Base-by-base conservation (phyloP, 345 rosid genomes). In the Citrus inodora region DNA sequence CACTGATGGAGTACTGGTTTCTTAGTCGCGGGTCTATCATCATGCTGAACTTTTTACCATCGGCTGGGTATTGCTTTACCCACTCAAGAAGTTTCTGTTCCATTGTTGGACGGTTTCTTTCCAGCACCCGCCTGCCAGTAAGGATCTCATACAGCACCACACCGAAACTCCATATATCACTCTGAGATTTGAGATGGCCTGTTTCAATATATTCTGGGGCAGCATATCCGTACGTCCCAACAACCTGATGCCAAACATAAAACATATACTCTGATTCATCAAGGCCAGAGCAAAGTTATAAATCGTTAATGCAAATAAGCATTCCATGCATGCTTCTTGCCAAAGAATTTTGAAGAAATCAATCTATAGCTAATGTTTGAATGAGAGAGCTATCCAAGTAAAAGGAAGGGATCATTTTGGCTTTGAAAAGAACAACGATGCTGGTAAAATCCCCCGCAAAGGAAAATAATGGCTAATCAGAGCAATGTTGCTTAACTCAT, bases 191-290 rank as follows among this genome's bases (percentile, higher is more conserved):
- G 51, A 96, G 99, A 81, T 94, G 98, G 48, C 99, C 99, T 1
- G 99, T 96, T 79, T 87, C 85, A 11, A 96, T 85, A 42, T 96
- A 96, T 79, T 96, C 98, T 0, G 99, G 99, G 6, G 97, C 97
- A 38, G 99, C 99, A 56, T 96, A 96, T 5, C 99, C 99, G 3
- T 85, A 79, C n/a, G 99, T 96, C 27, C 99, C 99, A 8, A 96
- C 89, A 73, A 89, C 92, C 99, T 96, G 88, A 64, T 37, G 70
- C 56, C 55, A 75, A 40, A 69, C 67, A 64, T 11, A 71, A 46
- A 46, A 37, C 17, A 7, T 7, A 78, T 21, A 67, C 59, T 17
- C 24, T 33, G 32, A 17, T 42, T 58, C 74, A 71, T 9, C 25
- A 22, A 24, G 35, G 22, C 32, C 71, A 9, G 1, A 17, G 17